These are phyloP conservation scores for Sporothrix curviconia DNA, from an alignment of 2,329 filamentous ascomycete genomes.

Conservation along the genomic window DNA sequence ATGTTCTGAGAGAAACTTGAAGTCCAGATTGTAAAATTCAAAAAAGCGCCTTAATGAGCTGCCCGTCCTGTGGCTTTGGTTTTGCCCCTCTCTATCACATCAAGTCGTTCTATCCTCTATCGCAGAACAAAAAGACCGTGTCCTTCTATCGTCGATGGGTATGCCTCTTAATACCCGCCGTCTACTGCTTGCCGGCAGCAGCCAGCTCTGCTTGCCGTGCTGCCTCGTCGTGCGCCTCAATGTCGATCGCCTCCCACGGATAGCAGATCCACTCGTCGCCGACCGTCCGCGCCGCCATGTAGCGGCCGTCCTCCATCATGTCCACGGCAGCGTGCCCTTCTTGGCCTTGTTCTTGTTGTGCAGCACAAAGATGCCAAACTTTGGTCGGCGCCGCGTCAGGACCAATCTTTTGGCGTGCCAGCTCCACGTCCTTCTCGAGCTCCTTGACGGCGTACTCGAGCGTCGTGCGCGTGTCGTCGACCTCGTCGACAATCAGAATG, in stretches of 20 bases:
- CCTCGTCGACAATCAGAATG: slow-evolving; percentile 88
- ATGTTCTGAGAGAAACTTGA: too few species aligned
- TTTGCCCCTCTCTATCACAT: too few species aligned
- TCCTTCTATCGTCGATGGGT: too few species aligned
- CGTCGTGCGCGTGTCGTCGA: slow-evolving; percentile 90
- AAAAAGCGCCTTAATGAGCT: too few species aligned
- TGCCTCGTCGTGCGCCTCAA: slow-evolving; percentile 79
- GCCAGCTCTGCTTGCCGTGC: slow-evolving; percentile 52
- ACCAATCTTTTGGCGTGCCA: slow-evolving; percentile 67
- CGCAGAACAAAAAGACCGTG: too few species aligned
- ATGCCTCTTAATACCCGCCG: background rate
- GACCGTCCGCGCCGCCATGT: slow-evolving; percentile 80
- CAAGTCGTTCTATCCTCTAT: too few species aligned
- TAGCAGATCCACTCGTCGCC: slow-evolving; percentile 98
- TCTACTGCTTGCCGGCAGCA: slow-evolving; percentile 1
- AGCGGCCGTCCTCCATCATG: slow-evolving; percentile 66
- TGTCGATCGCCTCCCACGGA: slow-evolving; percentile 93
- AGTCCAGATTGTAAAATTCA: too few species aligned
- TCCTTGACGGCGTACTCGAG: slow-evolving; percentile 91
- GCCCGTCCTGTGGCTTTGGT: too few species aligned
- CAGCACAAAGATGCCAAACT: slow-evolving; percentile 91
- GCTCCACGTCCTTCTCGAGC: slow-evolving; percentile 88
- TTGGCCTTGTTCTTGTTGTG: slow-evolving; percentile 98
- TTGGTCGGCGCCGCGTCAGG: slow-evolving; percentile 59
- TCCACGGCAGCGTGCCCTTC: slow-evolving; percentile 75